Evolutionary conservation across 306 rosid species (phyloP).

Genomic region (cucumber (Cucumis sativus)): Cucumber_9930_V3 NC_026657.2:1911001-1911500

Average conservation of each 20-base stretch:
- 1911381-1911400: slow-evolving; percentile 1
- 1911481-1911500: background rate
- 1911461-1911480: background rate
- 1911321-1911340: background rate
- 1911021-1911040: too few species aligned
- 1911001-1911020: too few species aligned
- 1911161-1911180: too few species aligned
- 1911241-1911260: background rate
- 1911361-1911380: slow-evolving; percentile 9
- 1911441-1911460: background rate
- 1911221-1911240: background rate
- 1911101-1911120: too few species aligned
- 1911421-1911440: background rate
- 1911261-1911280: background rate
- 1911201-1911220: background rate
- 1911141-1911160: too few species aligned
- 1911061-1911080: too few species aligned
- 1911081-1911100: too few species aligned
- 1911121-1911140: too few species aligned
- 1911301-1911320: background rate
- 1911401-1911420: slow-evolving; percentile 1
- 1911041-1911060: too few species aligned
- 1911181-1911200: too few species aligned
- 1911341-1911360: background rate
- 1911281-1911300: slow-evolving; percentile 7